A percentile compares a stretch with the other conserved stretches of the same genome.
Evolutionary conservation across 805 yeast genomes (phyloP).

Genomic region (Ogataea thermomethanolica): DNA sequence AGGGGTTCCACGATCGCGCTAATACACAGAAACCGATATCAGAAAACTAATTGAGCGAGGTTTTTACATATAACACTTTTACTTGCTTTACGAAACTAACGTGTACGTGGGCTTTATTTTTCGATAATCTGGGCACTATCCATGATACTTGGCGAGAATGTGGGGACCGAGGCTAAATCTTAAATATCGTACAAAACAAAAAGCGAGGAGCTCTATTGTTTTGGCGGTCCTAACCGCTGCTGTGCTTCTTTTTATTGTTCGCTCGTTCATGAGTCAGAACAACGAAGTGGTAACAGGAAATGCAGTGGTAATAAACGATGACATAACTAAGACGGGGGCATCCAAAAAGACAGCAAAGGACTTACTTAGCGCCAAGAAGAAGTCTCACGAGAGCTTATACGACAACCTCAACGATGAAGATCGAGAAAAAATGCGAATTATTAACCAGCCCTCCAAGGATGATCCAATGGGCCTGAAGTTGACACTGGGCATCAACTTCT

Average conservation of each 20-base stretch:
- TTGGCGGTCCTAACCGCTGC: conserved; percentile 7
- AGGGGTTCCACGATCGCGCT: too few species aligned
- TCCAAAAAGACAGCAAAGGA: conserved; percentile 20
- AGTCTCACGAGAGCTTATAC: conserved; percentile 2
- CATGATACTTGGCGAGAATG: background rate
- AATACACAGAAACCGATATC: too few species aligned
- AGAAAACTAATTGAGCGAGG: too few species aligned
- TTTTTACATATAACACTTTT: too few species aligned
- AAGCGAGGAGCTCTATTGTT: conserved; percentile 3
- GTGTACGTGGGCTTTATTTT: background rate
- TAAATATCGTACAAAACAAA: conserved; percentile 14
- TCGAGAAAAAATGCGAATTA: conserved; percentile 19
- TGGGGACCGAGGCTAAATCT: conserved; percentile 3
- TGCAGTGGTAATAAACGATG: conserved; percentile 9
- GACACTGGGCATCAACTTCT: conserved; percentile 40
- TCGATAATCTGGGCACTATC: background rate
- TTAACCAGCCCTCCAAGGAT: conserved; percentile 24
- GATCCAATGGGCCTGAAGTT: conserved; percentile 35
- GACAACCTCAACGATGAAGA: conserved; percentile 13
- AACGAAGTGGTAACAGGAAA: background rate
- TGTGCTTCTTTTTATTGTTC: conserved; percentile 5
- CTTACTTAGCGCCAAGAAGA: conserved; percentile 9
- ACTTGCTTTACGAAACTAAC: too few species aligned
- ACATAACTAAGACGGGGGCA: conserved; percentile 1
- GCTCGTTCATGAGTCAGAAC: conserved; percentile 3